Evolutionary conservation across 768 basidiomycete species (phyloP).

Genomic region (Paxillus rubicundulus): DNA sequence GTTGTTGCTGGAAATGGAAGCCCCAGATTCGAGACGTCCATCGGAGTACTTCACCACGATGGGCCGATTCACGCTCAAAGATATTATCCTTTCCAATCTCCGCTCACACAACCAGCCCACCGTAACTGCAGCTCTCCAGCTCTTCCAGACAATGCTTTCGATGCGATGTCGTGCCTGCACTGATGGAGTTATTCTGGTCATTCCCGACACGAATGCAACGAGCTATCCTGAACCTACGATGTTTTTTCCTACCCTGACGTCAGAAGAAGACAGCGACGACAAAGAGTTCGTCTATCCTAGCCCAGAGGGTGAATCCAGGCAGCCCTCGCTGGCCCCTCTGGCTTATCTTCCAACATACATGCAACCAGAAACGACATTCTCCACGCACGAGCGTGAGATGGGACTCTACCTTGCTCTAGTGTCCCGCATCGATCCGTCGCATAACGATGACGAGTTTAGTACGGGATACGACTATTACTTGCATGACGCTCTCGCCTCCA

Average conservation of each 20-base stretch:
- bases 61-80: constrained; percentile 89
- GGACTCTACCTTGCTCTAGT: constrained; percentile 75
- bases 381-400: constrained; percentile 84
- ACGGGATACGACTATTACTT: constrained; percentile 86
- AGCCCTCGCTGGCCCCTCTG: constrained; percentile 12
- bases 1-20: constrained; percentile 84
- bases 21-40: constrained; percentile 63
- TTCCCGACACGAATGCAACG: constrained; percentile 70
- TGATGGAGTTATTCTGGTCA: constrained; percentile 67
- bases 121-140: constrained; percentile 73
- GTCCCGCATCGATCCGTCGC: constrained; percentile 71
- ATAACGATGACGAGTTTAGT: constrained; percentile 70
- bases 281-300: constrained; percentile 46
- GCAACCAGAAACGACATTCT: constrained; percentile 71
- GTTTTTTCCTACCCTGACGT: constrained; percentile 17
- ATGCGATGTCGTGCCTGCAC: constrained; percentile 64
- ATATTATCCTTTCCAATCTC: constrained; percentile 79
- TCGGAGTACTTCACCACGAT: constrained; percentile 85
- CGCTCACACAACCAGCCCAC: constrained; percentile 63
- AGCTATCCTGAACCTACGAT: constrained; percentile 63
- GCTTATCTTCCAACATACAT: constrained; percentile 39
- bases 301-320: constrained; percentile 18
- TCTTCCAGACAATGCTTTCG: constrained; percentile 72
- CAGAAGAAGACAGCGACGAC: constrained; percentile 50
- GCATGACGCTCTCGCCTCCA: constrained; percentile 65